phyloP scores from a whole-genome alignment of 2,329 filamentous ascomycete species.

The Paraphaeosphaeria sporulosa region DNA sequence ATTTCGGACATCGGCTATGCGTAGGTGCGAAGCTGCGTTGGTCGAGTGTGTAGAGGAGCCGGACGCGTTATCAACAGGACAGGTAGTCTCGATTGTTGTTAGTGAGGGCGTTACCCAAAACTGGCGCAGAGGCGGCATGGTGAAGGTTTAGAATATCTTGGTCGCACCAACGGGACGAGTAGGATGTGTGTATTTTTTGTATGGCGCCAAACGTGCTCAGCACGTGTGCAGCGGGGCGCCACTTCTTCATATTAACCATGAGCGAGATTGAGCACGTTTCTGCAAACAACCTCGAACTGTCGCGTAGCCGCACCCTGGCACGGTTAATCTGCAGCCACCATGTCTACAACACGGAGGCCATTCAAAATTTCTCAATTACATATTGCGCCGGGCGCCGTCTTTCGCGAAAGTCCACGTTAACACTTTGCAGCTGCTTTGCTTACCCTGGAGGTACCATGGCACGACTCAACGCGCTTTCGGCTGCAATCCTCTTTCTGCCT shows the following conservation, averaged over 20 bases:
- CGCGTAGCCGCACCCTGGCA: slow-evolving; percentile 6
- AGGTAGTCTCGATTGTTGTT: background rate
- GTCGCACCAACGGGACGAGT: background rate
- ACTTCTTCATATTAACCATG: slow-evolving; percentile 1
- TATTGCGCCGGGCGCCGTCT: background rate
- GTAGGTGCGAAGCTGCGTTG: background rate
- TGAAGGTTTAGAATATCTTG: background rate
- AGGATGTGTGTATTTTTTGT: background rate
- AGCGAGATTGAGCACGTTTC: slow-evolving; percentile 14
- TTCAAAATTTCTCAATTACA: background rate
- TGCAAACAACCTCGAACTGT: slow-evolving; percentile 8
- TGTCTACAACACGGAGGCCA: background rate
- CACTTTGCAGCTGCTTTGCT: background rate
- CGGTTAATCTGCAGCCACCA: slow-evolving; percentile 13
- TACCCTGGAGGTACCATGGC: background rate
- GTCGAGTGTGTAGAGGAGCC: background rate
- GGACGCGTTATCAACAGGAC: background rate
- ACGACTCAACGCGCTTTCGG: background rate
- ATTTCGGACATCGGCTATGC: background rate
- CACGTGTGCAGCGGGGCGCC: background rate
- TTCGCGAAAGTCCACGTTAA: background rate
- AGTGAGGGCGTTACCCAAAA: background rate
- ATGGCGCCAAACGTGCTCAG: slow-evolving; percentile 8
- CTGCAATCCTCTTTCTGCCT: background rate
- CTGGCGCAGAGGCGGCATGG: background rate